A percentile compares a stretch with the other conserved stretches of the same genome.
Conservation (phyloP, 108 stramenopile genomes). For the Discostella stelligeroides region DNA sequence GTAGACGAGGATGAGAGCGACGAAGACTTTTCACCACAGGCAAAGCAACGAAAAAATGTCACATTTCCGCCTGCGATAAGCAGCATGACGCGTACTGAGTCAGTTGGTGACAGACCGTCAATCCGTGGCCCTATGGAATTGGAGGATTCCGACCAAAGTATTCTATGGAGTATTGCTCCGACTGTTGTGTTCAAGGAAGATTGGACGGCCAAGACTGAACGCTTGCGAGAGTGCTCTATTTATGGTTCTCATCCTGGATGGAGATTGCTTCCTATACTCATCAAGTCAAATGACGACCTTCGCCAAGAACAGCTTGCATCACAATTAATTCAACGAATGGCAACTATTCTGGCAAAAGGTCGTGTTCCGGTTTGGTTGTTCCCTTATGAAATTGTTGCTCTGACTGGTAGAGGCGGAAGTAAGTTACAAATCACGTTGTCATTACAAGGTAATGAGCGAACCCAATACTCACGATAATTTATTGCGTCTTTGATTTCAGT, state of each 20-base stretch:
- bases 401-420: conserved; percentile 84
- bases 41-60: conserved; percentile 36
- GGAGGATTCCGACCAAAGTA: conserved; percentile 8
- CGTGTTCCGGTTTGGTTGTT: conserved; percentile 89
- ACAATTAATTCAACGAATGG: conserved; percentile 90
- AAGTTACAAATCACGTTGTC: too few species aligned
- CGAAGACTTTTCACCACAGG: conserved; percentile 32
- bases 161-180: conserved; percentile 42
- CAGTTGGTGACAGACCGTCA: conserved; percentile 11
- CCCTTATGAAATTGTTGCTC: conserved; percentile 95
- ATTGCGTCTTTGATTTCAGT: conserved; percentile 39
- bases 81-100: conserved; percentile 20
- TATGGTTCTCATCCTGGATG: conserved; percentile 90
- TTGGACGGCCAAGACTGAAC: conserved; percentile 90
- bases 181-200: conserved; percentile 93
- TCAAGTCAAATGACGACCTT: conserved; percentile 97
- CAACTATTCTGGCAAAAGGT: conserved; percentile 86
- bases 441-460: too few species aligned
- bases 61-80: conserved; percentile 20
- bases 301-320: conserved; percentile 95
- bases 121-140: neutral
- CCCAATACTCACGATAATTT: neutral
- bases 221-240: conserved; percentile 75
- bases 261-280: conserved; percentile 91
- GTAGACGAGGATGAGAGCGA: conserved; percentile 27